Percentiles rank a stretch among this genome's conserved stretches.
phyloP scores from a whole-genome alignment of 2,329 filamentous ascomycete species.

The Talaromyces sp. region DNA sequence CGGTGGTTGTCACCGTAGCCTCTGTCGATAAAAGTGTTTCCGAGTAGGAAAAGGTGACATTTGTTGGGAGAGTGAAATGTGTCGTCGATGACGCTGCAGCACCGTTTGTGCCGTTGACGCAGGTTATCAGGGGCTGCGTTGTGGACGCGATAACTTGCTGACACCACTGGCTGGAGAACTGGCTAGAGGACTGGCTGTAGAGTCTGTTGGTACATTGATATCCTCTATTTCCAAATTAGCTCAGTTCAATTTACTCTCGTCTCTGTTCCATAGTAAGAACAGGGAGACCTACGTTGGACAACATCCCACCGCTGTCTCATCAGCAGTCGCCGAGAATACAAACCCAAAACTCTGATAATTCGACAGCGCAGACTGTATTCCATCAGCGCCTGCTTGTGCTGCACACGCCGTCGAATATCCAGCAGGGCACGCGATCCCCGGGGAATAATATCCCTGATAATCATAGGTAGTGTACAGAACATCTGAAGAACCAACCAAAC shows the following conservation, averaged over 20 bases:
- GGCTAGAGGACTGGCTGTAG: neutral
- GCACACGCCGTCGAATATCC: conserved; percentile 13
- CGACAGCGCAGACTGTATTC: neutral
- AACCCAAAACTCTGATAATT: neutral
- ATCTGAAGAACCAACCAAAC: neutral
- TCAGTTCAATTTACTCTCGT: no score
- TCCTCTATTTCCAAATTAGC: neutral
- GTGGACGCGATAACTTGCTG: conserved; percentile 3
- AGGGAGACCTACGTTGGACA: conserved; percentile 8
- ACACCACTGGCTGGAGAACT: neutral
- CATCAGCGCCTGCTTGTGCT: neutral
- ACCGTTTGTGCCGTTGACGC: neutral
- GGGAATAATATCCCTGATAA: conserved; percentile 7
- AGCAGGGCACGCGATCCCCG: conserved; percentile 1
- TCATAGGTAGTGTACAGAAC: neutral
- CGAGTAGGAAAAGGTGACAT: neutral
- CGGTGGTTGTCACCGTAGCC: neutral
- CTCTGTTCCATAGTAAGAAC: neutral
- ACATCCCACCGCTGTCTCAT: conserved; percentile 9
- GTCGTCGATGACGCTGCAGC: neutral
- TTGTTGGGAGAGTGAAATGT: neutral
- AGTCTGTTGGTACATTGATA: neutral
- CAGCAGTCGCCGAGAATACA: neutral
- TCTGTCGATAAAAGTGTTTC: neutral
- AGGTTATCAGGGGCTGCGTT: neutral